phyloP scores from a whole-genome alignment of 2,329 filamentous ascomycete species.

The Elsinoe batatas region DNA sequence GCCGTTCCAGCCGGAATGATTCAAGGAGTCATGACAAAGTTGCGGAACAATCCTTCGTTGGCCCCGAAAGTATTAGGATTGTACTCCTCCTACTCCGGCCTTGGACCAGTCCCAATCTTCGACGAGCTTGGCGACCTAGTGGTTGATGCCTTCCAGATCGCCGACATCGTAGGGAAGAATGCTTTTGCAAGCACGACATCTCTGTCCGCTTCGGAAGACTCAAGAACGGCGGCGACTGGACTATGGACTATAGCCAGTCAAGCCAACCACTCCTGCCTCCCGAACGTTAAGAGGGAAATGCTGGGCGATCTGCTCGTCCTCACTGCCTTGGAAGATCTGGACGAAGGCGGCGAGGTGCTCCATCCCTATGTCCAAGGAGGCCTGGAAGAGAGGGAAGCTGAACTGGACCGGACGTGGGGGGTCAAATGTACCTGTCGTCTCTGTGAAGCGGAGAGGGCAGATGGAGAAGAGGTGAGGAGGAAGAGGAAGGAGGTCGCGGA shows the following conservation, averaged over 20 bases:
- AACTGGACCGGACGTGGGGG: conserved; percentile 17
- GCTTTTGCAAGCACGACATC: conserved; percentile 25
- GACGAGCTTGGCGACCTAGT: conserved; percentile 26
- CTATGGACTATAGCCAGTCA: conserved; percentile 34
- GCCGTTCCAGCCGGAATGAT: conserved; percentile 19
- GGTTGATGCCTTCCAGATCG: conserved; percentile 30
- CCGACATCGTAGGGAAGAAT: conserved; percentile 33
- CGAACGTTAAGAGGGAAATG: conserved; percentile 30
- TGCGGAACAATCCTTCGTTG: conserved; percentile 33
- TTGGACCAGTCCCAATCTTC: not conserved
- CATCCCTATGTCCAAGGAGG: not conserved
- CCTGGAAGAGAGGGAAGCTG: not conserved
- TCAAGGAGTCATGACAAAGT: conserved; percentile 29
- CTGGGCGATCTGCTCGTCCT: conserved; percentile 34
- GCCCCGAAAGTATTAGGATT: conserved; percentile 19
- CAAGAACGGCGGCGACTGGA: not conserved
- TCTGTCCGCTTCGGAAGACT: not conserved
- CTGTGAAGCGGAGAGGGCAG: conserved; percentile 17
- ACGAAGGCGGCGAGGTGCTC: conserved; percentile 19
- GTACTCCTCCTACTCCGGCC: not conserved
- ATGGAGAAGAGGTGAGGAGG: conserved; percentile 15
- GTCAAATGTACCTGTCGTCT: conserved; percentile 17
- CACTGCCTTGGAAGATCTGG: conserved; percentile 31
- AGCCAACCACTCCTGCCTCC: conserved; percentile 35
- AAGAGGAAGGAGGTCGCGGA: conserved; percentile 2